Evolutionary conservation across 192 early-diverging fungal genomes (phyloP), one percentile per base, ranked within the genome.

Genomic region (Spizellomyces sp.): DNA sequence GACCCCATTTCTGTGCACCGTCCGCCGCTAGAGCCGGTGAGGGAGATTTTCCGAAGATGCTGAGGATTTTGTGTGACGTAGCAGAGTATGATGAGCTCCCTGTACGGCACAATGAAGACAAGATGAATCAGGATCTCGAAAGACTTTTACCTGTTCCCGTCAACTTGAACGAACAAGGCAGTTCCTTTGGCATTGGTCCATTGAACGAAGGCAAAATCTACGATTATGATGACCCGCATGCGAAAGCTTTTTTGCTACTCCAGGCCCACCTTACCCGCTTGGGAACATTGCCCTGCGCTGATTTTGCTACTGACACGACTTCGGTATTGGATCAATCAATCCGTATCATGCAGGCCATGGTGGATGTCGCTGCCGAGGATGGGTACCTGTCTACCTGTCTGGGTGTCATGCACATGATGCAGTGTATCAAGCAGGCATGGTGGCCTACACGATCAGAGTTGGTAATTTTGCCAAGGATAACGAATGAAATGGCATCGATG

Each of bases 101-200:
- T 0, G 94, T 98, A 5, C 87, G 97, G 2, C 95, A 96, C 74
- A 95, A 97, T 75, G 98, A 99, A 69, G 95, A 99, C 75, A 61
- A 93, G 48, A 78, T 94, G 59, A 96, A 98, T 81, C 82, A 83
- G 45, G 91, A 94, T 58, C 80, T 98, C 14, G 93, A 93, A 67
- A 83, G 85, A 43, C 70, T 82, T 41, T 74, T 96, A 15, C 93
- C 91, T 0, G 83, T 88, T 66, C 75, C 88, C 6, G 83, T 95
- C 9, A 57, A 57, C n/a, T 36, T 45, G 43, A 9, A 41, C 55
- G 8, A 42, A 68, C 6, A 15, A 14, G 59, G 44, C n/a, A 21
- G 22, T 47, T 8, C 45, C 8, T 74, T 74, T 58, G 46, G n/a
- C 5, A 56, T 44, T 12, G 47, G n/a, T 0, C 17, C 57, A 1